phyloP scores from a whole-genome alignment of 768 basidiomycete genomes.

The Amanita fuliginea region DNA sequence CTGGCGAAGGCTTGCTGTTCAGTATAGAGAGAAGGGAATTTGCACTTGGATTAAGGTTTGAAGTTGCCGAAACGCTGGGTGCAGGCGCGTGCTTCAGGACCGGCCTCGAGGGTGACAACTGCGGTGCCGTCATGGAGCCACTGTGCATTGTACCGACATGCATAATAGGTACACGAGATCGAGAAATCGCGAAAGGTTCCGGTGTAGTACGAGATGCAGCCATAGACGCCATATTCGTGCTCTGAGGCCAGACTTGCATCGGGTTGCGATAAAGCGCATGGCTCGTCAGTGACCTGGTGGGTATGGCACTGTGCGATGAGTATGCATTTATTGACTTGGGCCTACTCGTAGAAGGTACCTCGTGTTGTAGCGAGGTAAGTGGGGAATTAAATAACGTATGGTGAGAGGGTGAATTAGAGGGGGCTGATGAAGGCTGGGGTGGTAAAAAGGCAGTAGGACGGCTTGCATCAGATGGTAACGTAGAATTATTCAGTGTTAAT shows the following conservation, averaged over 20 bases:
- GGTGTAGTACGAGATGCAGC: constrained; percentile 20
- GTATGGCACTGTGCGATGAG: constrained; percentile 22
- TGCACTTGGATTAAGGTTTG: constrained; percentile 3
- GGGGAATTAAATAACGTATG: not conserved
- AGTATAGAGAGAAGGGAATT: constrained; percentile 9
- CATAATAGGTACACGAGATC: not conserved
- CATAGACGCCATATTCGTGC: constrained; percentile 41
- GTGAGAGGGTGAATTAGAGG: not conserved
- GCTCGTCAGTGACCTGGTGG: constrained; percentile 37
- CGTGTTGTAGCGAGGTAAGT: not conserved
- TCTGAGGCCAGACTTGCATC: constrained; percentile 21
- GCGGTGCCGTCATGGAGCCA: not conserved
- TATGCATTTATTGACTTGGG: constrained; percentile 1
- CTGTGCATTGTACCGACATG: not conserved
- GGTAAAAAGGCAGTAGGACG: not conserved
- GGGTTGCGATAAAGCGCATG: constrained; percentile 28
- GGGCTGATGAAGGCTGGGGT: not conserved
- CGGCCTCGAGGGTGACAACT: not conserved
- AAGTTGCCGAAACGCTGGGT: not conserved
- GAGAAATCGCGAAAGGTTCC: constrained; percentile 9
- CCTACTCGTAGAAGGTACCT: not conserved
- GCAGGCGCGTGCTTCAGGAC: not conserved
- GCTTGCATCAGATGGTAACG: not conserved
- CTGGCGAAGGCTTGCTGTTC: constrained; percentile 3
- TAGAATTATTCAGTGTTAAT: constrained; percentile 4